Evolutionary conservation across 345 rosid genomes (phyloP).

Genomic region (Euphorbia peplus): DNA sequence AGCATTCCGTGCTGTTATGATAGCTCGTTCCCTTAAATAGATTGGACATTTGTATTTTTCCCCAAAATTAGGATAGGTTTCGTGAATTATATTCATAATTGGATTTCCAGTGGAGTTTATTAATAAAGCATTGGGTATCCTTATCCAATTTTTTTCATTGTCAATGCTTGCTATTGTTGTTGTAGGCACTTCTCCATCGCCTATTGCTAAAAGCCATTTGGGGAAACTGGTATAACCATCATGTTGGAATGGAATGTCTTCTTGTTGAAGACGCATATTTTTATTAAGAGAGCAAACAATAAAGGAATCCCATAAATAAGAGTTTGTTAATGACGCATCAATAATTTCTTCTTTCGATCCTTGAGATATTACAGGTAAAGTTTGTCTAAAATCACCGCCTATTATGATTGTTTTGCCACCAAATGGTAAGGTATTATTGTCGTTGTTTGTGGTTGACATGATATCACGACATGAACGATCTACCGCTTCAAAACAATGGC

Average conservation of each 20-base stretch:
- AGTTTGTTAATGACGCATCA: not conserved
- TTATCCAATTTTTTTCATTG: not conserved
- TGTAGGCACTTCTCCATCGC: not conserved
- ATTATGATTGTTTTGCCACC: not conserved
- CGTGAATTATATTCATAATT: not conserved
- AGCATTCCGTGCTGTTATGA: not conserved
- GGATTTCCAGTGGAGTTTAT: not conserved
- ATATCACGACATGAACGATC: not conserved
- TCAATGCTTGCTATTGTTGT: not conserved
- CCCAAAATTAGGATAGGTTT: not conserved
- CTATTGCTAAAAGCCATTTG: not conserved
- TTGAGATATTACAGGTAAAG: not conserved
- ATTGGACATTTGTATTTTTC: not conserved
- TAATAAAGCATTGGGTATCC: not conserved
- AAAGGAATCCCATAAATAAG: not conserved
- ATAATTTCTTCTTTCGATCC: not conserved
- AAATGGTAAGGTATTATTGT: not conserved
- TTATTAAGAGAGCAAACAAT: too few species aligned
- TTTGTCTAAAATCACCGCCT: not conserved
- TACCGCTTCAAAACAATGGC: not conserved
- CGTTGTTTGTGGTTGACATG: not conserved
- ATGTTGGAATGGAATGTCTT: not conserved
- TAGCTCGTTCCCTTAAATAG: not conserved
- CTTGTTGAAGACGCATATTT: too few species aligned
- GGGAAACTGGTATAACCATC: not conserved